phyloP scores from a whole-genome alignment of 78 protist genomes.

The Tieghemostelium lacteum region DNA sequence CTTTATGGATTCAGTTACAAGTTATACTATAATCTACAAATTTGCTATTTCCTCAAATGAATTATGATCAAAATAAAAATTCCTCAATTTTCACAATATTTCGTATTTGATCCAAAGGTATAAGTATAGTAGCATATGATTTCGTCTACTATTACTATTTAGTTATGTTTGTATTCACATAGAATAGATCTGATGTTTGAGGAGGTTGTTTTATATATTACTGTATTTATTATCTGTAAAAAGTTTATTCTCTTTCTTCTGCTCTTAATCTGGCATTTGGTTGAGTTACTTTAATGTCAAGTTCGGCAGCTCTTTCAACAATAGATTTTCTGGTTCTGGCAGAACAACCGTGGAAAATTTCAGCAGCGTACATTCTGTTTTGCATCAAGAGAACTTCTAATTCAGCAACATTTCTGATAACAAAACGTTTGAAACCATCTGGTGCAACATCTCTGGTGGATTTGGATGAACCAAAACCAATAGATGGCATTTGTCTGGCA shows the following conservation, averaged over 20 bases:
- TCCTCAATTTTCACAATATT: too few relatives aligned
- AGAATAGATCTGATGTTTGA: too few relatives aligned
- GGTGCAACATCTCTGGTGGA: conserved; percentile 85
- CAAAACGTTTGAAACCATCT: conserved; percentile 95
- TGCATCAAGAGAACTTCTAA: conserved; percentile 98
- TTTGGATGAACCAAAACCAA: conserved; percentile 97
- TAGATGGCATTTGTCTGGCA: conserved; percentile 81
- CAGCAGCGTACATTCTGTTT: conserved; percentile 98
- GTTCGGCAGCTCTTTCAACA: conserved; percentile 96
- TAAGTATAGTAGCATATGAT: too few relatives aligned
- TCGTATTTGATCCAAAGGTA: too few relatives aligned
- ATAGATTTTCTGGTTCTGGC: conserved; percentile 93
- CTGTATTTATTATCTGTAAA: not conserved
- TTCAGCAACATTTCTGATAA: conserved; percentile 94
- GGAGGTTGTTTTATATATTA: too few relatives aligned
- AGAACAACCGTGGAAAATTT: conserved; percentile 95
- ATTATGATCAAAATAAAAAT: too few relatives aligned
- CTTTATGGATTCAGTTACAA: too few relatives aligned
- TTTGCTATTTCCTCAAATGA: too few relatives aligned
- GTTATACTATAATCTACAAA: too few relatives aligned
- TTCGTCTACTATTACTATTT: too few relatives aligned
- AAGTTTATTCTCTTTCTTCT: conserved; percentile 88
- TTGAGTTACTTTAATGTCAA: conserved; percentile 97
- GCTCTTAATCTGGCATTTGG: conserved; percentile 90
- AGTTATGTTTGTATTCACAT: too few relatives aligned